These are phyloP conservation scores for Streptanthus diversifolius DNA, from an alignment of 345 rosid genomes.

Conservation along the genomic window DNA sequence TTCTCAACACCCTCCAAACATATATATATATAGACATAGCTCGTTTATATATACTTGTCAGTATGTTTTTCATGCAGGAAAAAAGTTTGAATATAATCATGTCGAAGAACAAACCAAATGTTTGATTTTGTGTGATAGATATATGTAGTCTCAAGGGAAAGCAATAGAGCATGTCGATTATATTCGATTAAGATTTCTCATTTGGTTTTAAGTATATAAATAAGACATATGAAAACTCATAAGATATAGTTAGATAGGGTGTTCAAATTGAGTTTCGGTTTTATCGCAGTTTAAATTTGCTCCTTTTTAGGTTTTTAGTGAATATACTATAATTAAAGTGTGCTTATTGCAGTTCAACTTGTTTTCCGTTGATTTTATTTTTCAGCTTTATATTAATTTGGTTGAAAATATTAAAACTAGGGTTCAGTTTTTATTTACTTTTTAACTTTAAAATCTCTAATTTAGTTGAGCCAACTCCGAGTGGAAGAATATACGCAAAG, in stretches of 20 bases:
- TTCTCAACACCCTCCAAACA: background rate
- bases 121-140: slow-evolving; percentile 6
- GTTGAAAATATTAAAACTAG: background rate
- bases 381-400: background rate
- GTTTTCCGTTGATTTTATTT: background rate
- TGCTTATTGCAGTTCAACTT: background rate
- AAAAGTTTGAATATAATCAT: background rate
- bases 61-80: slow-evolving; percentile 2
- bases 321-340: background rate
- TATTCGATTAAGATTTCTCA: background rate
- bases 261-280: background rate
- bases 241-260: background rate
- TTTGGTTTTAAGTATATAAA: background rate
- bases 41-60: background rate
- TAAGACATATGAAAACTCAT: background rate
- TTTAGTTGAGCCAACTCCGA: background rate
- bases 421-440: background rate
- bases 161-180: background rate
- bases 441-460: background rate
- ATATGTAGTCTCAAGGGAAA: background rate
- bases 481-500: background rate
- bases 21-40: background rate
- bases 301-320: background rate
- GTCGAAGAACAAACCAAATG: background rate
- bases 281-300: background rate